Percentiles rank a stretch among this genome's conserved stretches.
phyloP scores from a whole-genome alignment of 805 yeast genomes.

The Huiozyma sinensis region DNA sequence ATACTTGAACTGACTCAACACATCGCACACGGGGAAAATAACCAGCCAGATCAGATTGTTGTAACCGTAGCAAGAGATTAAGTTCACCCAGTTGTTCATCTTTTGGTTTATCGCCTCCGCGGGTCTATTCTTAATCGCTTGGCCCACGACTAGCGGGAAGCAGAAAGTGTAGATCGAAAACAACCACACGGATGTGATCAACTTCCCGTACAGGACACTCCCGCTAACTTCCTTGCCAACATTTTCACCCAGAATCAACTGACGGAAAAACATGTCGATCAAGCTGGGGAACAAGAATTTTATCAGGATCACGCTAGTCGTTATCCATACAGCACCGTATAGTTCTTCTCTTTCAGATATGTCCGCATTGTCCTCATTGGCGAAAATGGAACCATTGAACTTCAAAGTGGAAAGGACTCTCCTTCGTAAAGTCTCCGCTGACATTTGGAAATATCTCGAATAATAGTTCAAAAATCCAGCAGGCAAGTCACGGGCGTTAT shows the following conservation, averaged over 20 bases:
- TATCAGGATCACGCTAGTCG: conserved; percentile 65
- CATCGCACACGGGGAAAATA: conserved; percentile 37
- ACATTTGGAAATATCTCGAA: conserved; percentile 16
- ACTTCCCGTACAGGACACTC: conserved; percentile 45
- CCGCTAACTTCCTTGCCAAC: conserved; percentile 16
- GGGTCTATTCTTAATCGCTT: conserved; percentile 29
- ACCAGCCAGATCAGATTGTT: conserved; percentile 82
- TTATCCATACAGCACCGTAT: conserved; percentile 87
- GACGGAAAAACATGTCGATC: conserved; percentile 50
- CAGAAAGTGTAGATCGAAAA: conserved; percentile 68
- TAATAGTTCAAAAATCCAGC: conserved; percentile 21
- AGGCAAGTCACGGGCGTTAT: conserved; percentile 5
- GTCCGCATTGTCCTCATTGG: conserved; percentile 2
- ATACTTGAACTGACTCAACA: conserved; percentile 2
- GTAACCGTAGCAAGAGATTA: conserved; percentile 76
- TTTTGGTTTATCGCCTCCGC: neutral
- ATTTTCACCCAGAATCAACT: conserved; percentile 32
- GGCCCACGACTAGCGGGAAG: conserved; percentile 45
- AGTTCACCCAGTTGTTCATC: conserved; percentile 23
- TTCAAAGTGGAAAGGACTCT: conserved; percentile 7
- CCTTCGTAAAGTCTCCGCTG: conserved; percentile 8
- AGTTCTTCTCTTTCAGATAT: conserved; percentile 37
- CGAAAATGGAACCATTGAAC: conserved; percentile 17
- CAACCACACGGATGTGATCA: conserved; percentile 58
- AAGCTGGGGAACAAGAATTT: conserved; percentile 59